These are phyloP conservation scores for Solanum lignicaule DNA, from an alignment of 257 asterid genomes.

Conservation along the genomic window DNA sequence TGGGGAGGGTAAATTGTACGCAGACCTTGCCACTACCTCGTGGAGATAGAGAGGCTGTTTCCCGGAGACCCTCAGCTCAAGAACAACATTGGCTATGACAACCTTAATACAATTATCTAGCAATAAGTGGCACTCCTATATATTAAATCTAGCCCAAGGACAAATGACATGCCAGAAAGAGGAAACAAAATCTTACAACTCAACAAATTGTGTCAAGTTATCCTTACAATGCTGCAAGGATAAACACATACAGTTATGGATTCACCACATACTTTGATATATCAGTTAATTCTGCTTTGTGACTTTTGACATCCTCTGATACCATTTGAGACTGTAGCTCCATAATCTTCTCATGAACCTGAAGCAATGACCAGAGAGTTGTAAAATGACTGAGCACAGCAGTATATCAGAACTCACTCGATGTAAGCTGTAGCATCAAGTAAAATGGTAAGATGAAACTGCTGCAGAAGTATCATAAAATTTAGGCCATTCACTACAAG, in stretches of 20 bases:
- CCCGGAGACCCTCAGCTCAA: too few species aligned
- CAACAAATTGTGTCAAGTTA: neutral
- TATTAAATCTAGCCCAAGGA: neutral
- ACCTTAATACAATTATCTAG: neutral
- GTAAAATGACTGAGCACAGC: neutral
- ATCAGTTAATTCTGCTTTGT: constrained; percentile 29
- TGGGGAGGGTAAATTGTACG: too few species aligned
- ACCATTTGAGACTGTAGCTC: constrained; percentile 45
- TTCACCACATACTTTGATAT: constrained; percentile 39
- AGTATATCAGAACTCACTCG: neutral
- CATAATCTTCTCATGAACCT: constrained; percentile 62
- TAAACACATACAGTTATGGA: neutral
- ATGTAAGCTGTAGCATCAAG: neutral
- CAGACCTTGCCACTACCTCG: too few species aligned
- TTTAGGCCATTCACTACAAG: neutral
- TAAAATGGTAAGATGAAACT: neutral
- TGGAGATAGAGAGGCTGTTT: too few species aligned
- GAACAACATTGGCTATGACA: neutral
- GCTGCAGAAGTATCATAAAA: neutral
- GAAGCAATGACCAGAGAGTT: constrained; percentile 1
- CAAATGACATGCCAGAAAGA: neutral
- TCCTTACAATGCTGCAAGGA: neutral
- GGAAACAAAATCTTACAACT: neutral
- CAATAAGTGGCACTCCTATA: neutral
- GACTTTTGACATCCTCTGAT: constrained; percentile 20